Evolutionary conservation across 768 basidiomycete species (phyloP).

Genomic region (Porphyrellus cyaneotinctus): DNA sequence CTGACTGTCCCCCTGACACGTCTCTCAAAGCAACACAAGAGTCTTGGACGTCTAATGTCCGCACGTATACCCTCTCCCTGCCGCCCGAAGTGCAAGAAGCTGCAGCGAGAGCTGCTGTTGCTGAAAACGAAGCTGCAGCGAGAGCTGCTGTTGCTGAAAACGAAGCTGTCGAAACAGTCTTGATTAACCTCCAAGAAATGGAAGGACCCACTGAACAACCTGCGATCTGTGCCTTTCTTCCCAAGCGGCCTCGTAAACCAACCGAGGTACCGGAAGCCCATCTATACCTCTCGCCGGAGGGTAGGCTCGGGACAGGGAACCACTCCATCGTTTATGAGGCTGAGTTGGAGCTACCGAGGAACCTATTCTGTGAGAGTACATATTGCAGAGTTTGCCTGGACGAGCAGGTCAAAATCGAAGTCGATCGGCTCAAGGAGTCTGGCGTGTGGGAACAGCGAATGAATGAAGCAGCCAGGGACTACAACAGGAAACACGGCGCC

Average conservation of each 20-base stretch:
- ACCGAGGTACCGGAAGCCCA: constrained; percentile 39
- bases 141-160: constrained; percentile 8
- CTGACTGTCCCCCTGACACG: too few species aligned
- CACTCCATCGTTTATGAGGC: constrained; percentile 50
- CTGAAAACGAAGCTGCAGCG: constrained; percentile 8
- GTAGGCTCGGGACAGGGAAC: constrained; percentile 41
- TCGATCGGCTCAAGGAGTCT: constrained; percentile 11
- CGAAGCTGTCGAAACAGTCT: constrained; percentile 6
- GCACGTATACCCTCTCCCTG: constrained; percentile 29
- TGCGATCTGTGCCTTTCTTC: constrained; percentile 27
- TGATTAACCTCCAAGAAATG: constrained; percentile 18
- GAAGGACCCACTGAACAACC: constrained; percentile 26
- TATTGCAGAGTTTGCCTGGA: constrained; percentile 39
- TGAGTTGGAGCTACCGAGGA: constrained; percentile 47
- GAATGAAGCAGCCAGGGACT: neutral
- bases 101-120: constrained; percentile 4
- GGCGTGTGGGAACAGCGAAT: constrained; percentile 13
- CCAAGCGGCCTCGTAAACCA: constrained; percentile 22
- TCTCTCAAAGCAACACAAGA: too few species aligned
- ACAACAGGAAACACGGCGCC: too few species aligned
- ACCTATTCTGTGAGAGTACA: constrained; percentile 32
- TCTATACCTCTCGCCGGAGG: constrained; percentile 41
- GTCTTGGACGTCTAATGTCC: constrained; percentile 26
- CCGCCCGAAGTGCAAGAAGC: constrained; percentile 1
- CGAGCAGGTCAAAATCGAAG: constrained; percentile 26